Evolutionary conservation across 345 rosid species (phyloP), one percentile per base, ranked within the genome.

Genomic region (Gossypium mustelinum): DNA sequence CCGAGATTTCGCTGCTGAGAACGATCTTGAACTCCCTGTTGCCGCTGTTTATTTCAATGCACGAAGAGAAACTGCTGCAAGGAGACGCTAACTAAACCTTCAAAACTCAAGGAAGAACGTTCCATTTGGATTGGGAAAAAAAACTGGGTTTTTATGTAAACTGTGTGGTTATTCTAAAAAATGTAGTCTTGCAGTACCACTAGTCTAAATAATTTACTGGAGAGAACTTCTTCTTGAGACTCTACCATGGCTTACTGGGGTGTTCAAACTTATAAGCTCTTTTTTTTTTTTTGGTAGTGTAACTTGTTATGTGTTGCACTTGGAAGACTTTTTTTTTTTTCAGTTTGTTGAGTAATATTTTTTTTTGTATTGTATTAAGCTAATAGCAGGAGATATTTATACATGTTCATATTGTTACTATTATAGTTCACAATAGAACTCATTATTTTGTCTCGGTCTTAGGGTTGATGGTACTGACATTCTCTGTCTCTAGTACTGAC

Each of bases 21-120:
- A 85, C 64, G 91, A 82, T 54, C 87, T 90, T 1, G 90, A 83
- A n/a, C 90, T 84, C 43, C 96, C 96, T 48, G 96, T 87, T 11
- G 93, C 91, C 22, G 90, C 90, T 68, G 89, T 89, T 75, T 90
- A 87, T 82, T 90, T 90, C 80, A 87, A 90, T 74, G 87, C 93
- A 3, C 92, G 86, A 67, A 80, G 90, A 60, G 93, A 89, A 75
- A 87, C 93, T 18, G 96, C 93, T 9, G 85, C 90, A 34, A 83
- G 93, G 54, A 82, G 84, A 70, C 87, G 95, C 81, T 88, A 67
- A 75, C 10, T 17, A 62, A 9, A 64, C 14, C 61, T 66, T 13
- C 34, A 29, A 51, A 29, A 70, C 39, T 47, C 64, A 45, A 4
- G 9, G 27, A 16, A 2, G 17, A 69, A 69, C 11, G 24, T 17